Percentiles rank a stretch among this genome's conserved stretches.
Evolutionary conservation across 306 rosid genomes (phyloP).

Genomic region (Prunus davidiana): DNA sequence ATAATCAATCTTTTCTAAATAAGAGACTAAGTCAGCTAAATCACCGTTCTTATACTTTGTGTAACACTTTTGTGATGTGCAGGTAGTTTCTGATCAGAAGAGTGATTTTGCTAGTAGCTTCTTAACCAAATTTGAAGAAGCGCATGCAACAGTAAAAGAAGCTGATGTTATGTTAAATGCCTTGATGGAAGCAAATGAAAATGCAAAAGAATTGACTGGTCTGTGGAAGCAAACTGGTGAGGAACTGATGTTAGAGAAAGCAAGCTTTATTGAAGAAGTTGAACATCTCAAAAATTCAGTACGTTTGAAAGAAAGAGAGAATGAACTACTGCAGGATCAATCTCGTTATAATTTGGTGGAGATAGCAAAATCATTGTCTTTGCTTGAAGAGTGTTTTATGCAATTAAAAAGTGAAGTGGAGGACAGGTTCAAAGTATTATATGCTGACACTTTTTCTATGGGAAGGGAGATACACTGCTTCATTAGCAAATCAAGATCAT

Average conservation of each 20-base stretch:
- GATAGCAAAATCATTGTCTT: slow-evolving; percentile 51
- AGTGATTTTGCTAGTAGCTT: slow-evolving; percentile 36
- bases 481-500: slow-evolving; percentile 46
- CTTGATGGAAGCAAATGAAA: slow-evolving; percentile 73
- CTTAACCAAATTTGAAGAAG: slow-evolving; percentile 68
- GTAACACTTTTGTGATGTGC: slow-evolving; percentile 28
- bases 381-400: slow-evolving; percentile 54
- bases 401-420: slow-evolving; percentile 66
- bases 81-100: slow-evolving; percentile 43
- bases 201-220: slow-evolving; percentile 58
- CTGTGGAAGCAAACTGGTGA: slow-evolving; percentile 69
- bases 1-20: neutral
- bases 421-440: slow-evolving; percentile 40
- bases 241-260: slow-evolving; percentile 55
- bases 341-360: slow-evolving; percentile 47
- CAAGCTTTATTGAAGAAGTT: slow-evolving; percentile 57
- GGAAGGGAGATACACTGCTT: slow-evolving; percentile 45
- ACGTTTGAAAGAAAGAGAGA: slow-evolving; percentile 55
- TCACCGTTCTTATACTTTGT: slow-evolving; percentile 22
- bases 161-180: slow-evolving; percentile 80
- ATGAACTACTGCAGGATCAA: slow-evolving; percentile 47
- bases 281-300: slow-evolving; percentile 53
- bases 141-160: slow-evolving; percentile 63
- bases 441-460: slow-evolving; percentile 43
- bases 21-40: neutral